phyloP scores from a whole-genome alignment of 2,329 filamentous ascomycete genomes.

The Magnaporthiopsis incrustans region DNA sequence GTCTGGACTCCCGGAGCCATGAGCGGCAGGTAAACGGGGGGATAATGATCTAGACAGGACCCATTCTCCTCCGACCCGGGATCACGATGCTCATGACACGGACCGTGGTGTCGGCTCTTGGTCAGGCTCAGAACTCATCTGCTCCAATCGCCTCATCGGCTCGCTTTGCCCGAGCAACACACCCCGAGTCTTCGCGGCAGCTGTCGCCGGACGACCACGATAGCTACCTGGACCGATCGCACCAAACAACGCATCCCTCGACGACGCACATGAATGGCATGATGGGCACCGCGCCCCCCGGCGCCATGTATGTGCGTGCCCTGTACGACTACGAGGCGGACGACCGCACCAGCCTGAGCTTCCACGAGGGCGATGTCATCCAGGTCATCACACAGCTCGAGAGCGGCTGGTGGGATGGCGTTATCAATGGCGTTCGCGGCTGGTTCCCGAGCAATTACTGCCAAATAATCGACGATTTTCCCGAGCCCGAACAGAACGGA shows the following conservation, averaged over 20 bases:
- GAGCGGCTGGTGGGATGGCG: conserved; percentile 98
- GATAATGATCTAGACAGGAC: conserved; percentile 3
- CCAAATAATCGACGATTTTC: conserved; percentile 72
- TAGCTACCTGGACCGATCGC: neutral
- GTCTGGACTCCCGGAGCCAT: neutral
- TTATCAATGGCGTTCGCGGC: conserved; percentile 91
- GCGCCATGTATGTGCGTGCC: conserved; percentile 84
- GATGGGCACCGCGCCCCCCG: conserved; percentile 49
- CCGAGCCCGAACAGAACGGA: conserved; percentile 49
- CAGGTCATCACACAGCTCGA: conserved; percentile 97
- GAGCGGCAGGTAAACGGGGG: conserved; percentile 4
- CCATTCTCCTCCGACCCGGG: conserved; percentile 14
- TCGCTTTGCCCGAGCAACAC: conserved; percentile 7
- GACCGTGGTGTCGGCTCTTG: conserved; percentile 35
- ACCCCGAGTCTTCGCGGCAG: conserved; percentile 4
- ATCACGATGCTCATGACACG: conserved; percentile 49
- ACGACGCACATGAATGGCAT: conserved; percentile 49
- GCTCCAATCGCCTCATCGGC: conserved; percentile 8
- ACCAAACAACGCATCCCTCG: neutral
- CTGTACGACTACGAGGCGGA: conserved; percentile 98
- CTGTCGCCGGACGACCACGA: conserved; percentile 5
- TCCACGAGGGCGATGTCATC: conserved; percentile 93
- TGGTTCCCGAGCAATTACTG: conserved; percentile 99
- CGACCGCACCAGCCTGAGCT: conserved; percentile 92
- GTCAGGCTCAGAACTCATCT: conserved; percentile 32